phyloP scores from a whole-genome alignment of 2,329 filamentous ascomycete genomes.

The Cladosporium sp. region DNA sequence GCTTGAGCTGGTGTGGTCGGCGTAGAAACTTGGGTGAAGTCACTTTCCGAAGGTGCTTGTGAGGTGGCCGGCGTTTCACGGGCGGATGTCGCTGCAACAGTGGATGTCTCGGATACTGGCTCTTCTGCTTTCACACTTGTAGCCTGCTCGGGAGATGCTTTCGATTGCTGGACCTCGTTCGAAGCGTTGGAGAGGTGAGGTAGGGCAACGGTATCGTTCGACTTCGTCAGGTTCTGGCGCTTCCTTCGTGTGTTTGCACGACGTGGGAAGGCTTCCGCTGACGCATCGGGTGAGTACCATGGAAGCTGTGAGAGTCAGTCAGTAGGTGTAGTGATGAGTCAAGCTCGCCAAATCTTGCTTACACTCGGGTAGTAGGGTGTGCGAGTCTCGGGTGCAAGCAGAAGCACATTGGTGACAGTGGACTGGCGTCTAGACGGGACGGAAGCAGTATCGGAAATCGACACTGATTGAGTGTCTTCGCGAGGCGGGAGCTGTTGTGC shows the following conservation, averaged over 20 bases:
- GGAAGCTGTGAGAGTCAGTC: slow-evolving; percentile 42
- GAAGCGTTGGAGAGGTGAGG: slow-evolving; percentile 30
- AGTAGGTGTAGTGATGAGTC: not conserved
- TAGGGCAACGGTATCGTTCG: slow-evolving; percentile 45
- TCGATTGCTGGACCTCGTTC: slow-evolving; percentile 3
- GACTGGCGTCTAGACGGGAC: slow-evolving; percentile 21
- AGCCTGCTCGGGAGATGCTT: not conserved
- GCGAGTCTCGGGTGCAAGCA: slow-evolving; percentile 18
- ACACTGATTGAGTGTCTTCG: slow-evolving; percentile 8
- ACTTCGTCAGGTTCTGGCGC: slow-evolving; percentile 34
- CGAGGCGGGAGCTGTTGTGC: slow-evolving; percentile 12
- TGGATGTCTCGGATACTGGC: slow-evolving; percentile 40
- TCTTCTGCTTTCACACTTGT: slow-evolving; percentile 19
- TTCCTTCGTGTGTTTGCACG: slow-evolving; percentile 46
- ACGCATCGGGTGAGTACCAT: slow-evolving; percentile 56
- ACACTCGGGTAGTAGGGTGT: slow-evolving; percentile 50
- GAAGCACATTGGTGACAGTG: slow-evolving; percentile 10
- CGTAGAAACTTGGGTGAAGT: slow-evolving; percentile 41
- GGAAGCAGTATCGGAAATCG: slow-evolving; percentile 11
- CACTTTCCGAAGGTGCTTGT: slow-evolving; percentile 54
- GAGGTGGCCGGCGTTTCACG: slow-evolving; percentile 56
- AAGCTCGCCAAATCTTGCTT: slow-evolving; percentile 8
- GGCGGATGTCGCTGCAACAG: slow-evolving; percentile 43
- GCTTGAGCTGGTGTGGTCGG: slow-evolving; percentile 46
- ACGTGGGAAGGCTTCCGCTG: slow-evolving; percentile 46